These are phyloP conservation scores for Fusarium sp. DNA, from an alignment of 2,329 filamentous ascomycete species.

Conservation along the genomic window DNA sequence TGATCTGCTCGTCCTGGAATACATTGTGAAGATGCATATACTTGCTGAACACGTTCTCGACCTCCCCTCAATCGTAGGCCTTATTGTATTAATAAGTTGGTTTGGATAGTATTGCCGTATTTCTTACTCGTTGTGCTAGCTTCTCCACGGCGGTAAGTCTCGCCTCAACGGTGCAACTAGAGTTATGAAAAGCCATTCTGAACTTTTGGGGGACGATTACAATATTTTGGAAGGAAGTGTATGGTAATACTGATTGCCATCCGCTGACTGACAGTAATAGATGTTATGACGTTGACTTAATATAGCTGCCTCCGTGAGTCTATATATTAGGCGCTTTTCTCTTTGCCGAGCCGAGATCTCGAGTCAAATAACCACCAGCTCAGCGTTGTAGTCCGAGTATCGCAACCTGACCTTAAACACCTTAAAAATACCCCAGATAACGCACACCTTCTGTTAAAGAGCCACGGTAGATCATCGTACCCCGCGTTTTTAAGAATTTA, in stretches of 20 bases:
- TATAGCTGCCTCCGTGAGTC: not conserved
- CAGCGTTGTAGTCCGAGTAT: too few species aligned
- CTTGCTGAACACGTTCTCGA: not conserved
- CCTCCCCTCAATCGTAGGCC: not conserved
- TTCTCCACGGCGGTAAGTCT: not conserved
- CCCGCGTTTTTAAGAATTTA: not conserved
- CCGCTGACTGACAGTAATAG: fast-evolving
- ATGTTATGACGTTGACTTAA: not conserved
- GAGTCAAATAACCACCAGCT: too few species aligned
- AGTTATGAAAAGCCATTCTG: not conserved
- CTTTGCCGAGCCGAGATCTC: not conserved
- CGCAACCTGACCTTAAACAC: not conserved
- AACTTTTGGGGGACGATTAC: fast-evolving
- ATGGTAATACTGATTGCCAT: too few species aligned
- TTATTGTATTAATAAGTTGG: fast-evolving
- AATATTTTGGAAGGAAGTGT: too few species aligned
- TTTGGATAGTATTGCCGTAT: fast-evolving
- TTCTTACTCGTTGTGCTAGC: not conserved
- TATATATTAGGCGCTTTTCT: not conserved
- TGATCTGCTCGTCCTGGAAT: not conserved
- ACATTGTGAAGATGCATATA: not conserved
- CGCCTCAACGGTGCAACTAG: not conserved
- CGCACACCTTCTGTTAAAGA: fast-evolving
- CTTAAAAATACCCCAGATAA: not conserved
- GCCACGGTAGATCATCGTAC: not conserved